phyloP scores from a whole-genome alignment of 2,329 filamentous ascomycete species.

The Atkinsonella hypoxylon region DNA sequence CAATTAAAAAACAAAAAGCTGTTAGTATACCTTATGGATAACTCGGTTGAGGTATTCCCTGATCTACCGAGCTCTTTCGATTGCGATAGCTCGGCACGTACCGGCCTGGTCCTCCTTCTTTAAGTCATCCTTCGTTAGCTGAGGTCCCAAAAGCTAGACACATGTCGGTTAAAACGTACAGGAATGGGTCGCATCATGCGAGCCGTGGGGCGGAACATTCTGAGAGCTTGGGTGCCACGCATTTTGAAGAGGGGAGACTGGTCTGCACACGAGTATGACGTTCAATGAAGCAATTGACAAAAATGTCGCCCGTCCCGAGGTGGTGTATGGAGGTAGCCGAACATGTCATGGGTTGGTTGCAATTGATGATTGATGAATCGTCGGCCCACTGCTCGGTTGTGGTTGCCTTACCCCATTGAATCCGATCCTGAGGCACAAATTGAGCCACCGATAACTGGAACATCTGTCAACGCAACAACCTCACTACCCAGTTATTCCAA shows the following conservation, averaged over 20 bases:
- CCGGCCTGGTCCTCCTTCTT: conserved; percentile 57
- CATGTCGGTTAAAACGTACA: conserved; percentile 34
- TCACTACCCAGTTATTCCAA: conserved; percentile 3
- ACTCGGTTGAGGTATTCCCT: not conserved
- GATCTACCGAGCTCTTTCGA: not conserved
- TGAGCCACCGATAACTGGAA: conserved; percentile 21
- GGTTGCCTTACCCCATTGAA: conserved; percentile 25
- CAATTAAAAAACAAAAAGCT: not conserved
- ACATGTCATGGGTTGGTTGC: conserved; percentile 20
- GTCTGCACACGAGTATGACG: conserved; percentile 12
- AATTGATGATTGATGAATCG: conserved; percentile 20
- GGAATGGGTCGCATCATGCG: conserved; percentile 61
- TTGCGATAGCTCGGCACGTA: conserved; percentile 31
- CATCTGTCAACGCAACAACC: conserved; percentile 24
- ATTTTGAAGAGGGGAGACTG: conserved; percentile 31
- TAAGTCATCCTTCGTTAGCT: conserved; percentile 17
- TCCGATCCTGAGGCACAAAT: conserved; percentile 27
- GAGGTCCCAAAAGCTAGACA: conserved; percentile 6
- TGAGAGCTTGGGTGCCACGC: conserved; percentile 53
- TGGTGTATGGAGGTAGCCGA: conserved; percentile 20
- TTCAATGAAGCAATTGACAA: conserved; percentile 18
- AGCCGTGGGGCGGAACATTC: conserved; percentile 54
- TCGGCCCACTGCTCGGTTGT: conserved; percentile 20
- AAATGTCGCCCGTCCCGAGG: conserved; percentile 17
- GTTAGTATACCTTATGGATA: not conserved